phyloP scores from a whole-genome alignment of 1,284 basidiomycete genomes.

The Wallemia ichthyophaga region DNA sequence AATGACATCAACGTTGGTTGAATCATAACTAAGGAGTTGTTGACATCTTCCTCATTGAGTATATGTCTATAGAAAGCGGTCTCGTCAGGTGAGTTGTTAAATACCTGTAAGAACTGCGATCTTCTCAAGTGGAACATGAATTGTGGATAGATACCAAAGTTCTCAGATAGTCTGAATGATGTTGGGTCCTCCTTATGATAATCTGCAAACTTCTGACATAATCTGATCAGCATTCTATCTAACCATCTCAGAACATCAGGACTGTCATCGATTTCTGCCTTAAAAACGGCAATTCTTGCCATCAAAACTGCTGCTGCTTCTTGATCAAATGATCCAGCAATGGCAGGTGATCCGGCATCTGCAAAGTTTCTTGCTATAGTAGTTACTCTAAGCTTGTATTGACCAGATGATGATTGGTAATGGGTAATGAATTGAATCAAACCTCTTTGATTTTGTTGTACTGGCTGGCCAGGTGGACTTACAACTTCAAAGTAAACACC shows the following conservation, averaged over 20 bases:
- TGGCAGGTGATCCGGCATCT: constrained; percentile 74
- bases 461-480: constrained; percentile 81
- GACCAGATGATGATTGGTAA: constrained; percentile 87
- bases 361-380: constrained; percentile 93
- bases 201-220: constrained; percentile 98
- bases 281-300: constrained; percentile 97
- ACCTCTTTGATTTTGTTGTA: constrained; percentile 69
- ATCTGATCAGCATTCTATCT: constrained; percentile 88
- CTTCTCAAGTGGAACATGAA: constrained; percentile 99
- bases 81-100: constrained; percentile 98
- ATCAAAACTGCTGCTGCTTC: constrained; percentile 94
- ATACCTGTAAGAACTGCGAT: constrained; percentile 96
- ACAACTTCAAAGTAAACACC: constrained; percentile 98
- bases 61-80: constrained; percentile 97
- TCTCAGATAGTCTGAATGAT: constrained; percentile 72
- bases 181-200: constrained; percentile 94
- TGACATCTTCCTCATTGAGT: constrained; percentile 89
- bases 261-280: constrained; percentile 95
- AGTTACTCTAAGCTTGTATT: constrained; percentile 76
- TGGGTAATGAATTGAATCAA: constrained; percentile 97
- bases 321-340: constrained; percentile 87
- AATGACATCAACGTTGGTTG: constrained; percentile 99
- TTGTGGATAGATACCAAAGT: constrained; percentile 97
- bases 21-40: constrained; percentile 98
- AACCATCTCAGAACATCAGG: constrained; percentile 93